Evolutionary conservation across 345 rosid species (phyloP), one percentile per base, ranked within the genome.

Genomic region (Stellera chamaejasme): DNA sequence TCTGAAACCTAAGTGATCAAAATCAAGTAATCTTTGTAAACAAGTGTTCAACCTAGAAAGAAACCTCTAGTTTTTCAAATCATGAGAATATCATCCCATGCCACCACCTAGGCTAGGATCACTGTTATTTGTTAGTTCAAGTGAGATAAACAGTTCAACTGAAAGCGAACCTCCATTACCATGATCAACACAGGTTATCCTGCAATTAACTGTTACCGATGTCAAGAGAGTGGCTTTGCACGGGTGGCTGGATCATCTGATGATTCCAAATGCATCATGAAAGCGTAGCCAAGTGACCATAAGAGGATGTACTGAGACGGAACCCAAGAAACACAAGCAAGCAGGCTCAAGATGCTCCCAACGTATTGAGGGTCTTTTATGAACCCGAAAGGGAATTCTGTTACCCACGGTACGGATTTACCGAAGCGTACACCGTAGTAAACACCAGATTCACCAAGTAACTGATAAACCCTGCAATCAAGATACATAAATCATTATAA

Each of bases 381-480:
- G 57, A 57, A 79, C 28, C 96, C 99, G 55, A 93, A 89, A 41
- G 99, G 97, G 48, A 93, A 93, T 64, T 78, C 84, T 25, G 82
- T 84, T 36, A 82, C 97, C 97, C 99, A 89, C 0, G 90, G 89
- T 58, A 86, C 65, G 62, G 19, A 78, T 83, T 82, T 82, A 41
- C 97, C 99, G 27, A 89, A 86, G 15, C 94, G 75, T 11, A 93
- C 82, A 14, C 97, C 96, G 49, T 92, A 93, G 65, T 89, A 93
- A 23, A 89, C 84, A 50, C 97, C 97, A 0, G 94, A 62, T 77
- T 93, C 96, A 69, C 97, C 97, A 44, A 93, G 86, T 71, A 89
- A 69, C 63, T 81, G 94, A 72, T 81, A 93, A 10, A 89, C 97
- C 80, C 96, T 89, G 83, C 59, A 68, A 32, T 32, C 27, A 55